phyloP scores from a whole-genome alignment of 2,329 filamentous ascomycete species.

The Venturiaceae sp. region DNA sequence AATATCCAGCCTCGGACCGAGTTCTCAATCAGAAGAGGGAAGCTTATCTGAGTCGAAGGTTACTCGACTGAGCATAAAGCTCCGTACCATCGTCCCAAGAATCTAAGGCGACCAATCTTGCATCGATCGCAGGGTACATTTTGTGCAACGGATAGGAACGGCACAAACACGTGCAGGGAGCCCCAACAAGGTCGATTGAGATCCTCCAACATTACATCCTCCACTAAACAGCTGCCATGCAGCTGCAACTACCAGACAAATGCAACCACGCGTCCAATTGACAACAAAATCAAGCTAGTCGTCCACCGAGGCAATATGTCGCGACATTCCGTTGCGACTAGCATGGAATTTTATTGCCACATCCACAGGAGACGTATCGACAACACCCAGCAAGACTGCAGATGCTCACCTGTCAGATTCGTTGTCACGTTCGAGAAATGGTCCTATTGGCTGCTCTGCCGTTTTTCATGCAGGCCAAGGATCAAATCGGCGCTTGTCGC shows the following conservation, averaged over 20 bases:
- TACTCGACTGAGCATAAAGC: background rate
- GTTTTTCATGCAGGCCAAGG: conserved; percentile 1
- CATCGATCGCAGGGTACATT: background rate
- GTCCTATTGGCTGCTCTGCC: background rate
- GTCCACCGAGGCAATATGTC: background rate
- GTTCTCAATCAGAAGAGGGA: background rate
- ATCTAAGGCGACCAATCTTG: background rate
- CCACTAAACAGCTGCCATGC: background rate
- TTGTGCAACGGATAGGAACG: background rate
- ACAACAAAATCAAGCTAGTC: background rate
- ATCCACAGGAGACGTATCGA: background rate
- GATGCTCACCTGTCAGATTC: background rate
- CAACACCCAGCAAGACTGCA: background rate
- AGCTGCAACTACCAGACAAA: background rate
- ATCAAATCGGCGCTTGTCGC: background rate
- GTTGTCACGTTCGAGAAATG: background rate
- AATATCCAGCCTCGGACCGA: background rate
- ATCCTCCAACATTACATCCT: background rate
- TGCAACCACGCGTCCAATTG: background rate
- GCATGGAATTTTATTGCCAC: background rate
- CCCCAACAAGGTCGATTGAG: background rate
- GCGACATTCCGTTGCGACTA: background rate
- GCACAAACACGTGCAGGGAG: no score
- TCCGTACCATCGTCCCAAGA: background rate
- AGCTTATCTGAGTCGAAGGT: background rate